Base-by-base conservation (phyloP, 2,329 filamentous ascomycete species). In the Cordyceps fumosorosea region DNA sequence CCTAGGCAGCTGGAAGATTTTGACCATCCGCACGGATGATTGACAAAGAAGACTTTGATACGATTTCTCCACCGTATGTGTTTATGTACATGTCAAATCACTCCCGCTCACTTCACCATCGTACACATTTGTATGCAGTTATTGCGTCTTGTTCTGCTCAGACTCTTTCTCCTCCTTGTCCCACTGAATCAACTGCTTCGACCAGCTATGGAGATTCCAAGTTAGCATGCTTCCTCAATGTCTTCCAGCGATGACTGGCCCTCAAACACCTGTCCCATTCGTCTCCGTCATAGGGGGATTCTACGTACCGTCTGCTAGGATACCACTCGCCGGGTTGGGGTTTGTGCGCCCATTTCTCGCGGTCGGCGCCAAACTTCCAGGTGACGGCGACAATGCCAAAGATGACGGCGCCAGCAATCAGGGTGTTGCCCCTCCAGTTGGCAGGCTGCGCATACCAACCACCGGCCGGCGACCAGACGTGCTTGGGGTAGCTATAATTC, bases 391-490 rank as follows among this genome's bases (percentile, higher is more conserved):
- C 81, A 67, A 96, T 82, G 66, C 89, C 87, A 67, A 88, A 67
- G 57, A 95, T 80, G 62, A 89, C 83, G 54, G 80, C 83, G 64
- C 84, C 84, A 73, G 92, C 86, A 68, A 95, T 81, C 61, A 88
- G 82, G 5, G 95, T 99, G 81, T 99, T 99, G 71, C 81, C 79
- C 76, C 89, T 95, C 95, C 95, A 99, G 83, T 99, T 99, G 68
- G 84, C 82, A 60, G 95, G 95, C 76, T 96, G 93, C 60, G 89
- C 81, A 78, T 99, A 99, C 95, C 95, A 99, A 78, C 95, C 95
- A 84, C 95, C 95, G 67, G 93, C 83, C 65, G 95, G 95, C 73
- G 95, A 98, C 95, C 95, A 99, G 84, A 99, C 91, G 83, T 99
- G 93, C 84, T 96, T 97, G 76, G 92, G 93, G 79, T 96, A 96